phyloP scores from a whole-genome alignment of 2,329 filamentous ascomycete species.

The Scedosporium dehoogii region DNA sequence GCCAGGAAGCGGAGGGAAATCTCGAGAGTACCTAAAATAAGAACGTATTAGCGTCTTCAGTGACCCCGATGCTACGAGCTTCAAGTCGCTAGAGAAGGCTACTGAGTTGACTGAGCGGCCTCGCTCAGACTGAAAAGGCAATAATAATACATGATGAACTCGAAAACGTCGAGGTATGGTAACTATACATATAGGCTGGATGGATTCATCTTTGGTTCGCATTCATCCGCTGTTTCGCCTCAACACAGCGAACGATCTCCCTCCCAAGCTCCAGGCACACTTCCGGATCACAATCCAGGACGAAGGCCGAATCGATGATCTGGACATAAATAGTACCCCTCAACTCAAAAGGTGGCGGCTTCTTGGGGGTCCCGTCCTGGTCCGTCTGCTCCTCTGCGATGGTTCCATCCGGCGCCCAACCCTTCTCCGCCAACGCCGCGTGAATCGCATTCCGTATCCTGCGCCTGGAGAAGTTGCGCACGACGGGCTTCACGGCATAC shows the following conservation, averaged over 20 bases:
- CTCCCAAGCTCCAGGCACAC: conserved; percentile 4
- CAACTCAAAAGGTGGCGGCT: not conserved
- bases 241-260: not conserved
- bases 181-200: no score
- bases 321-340: conserved; percentile 8
- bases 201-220: not conserved
- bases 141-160: no score
- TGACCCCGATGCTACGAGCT: no score
- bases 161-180: no score
- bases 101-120: no score
- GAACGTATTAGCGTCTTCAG: no score
- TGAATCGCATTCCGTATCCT: conserved; percentile 9
- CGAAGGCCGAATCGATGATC: conserved; percentile 2
- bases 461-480: conserved; percentile 9
- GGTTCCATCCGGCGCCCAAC: conserved; percentile 7
- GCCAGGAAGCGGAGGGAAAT: no score
- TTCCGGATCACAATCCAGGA: not conserved
- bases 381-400: conserved; percentile 3
- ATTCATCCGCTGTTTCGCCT: not conserved
- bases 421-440: conserved; percentile 8
- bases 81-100: no score
- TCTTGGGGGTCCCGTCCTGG: not conserved
- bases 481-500: conserved; percentile 6
- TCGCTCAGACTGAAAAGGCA: no score
- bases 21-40: no score